Conservation (phyloP, 495 filamentous ascomycete species). For the Aspergillus conjunctus region DNA sequence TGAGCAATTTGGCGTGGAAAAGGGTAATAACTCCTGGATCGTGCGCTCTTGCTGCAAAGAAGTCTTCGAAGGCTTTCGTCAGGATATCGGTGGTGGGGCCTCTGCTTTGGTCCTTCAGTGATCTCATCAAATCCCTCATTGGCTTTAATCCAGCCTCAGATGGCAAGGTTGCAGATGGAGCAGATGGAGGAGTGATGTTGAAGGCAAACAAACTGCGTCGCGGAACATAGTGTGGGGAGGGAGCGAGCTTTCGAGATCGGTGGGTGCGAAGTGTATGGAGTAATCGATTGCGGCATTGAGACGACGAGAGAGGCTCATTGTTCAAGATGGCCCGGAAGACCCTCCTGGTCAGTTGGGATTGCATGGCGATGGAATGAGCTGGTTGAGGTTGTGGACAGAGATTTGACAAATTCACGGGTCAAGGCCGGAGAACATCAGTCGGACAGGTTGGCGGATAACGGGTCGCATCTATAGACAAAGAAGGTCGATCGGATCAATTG, state of each 20-base stretch:
- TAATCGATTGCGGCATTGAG: constrained; percentile 42
- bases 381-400: neutral
- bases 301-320: constrained; percentile 59
- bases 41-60: constrained; percentile 59
- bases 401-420: neutral
- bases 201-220: constrained; percentile 44
- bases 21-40: constrained; percentile 56
- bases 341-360: constrained; percentile 75
- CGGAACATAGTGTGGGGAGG: constrained; percentile 26
- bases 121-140: constrained; percentile 46
- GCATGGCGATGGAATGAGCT: constrained; percentile 58
- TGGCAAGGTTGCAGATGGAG: constrained; percentile 31
- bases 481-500: neutral
- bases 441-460: too few relatives aligned
- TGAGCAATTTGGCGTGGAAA: constrained; percentile 62
- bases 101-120: constrained; percentile 43
- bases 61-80: constrained; percentile 61
- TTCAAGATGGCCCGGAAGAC: constrained; percentile 72
- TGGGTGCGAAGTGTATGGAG: constrained; percentile 35
- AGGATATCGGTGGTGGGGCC: constrained; percentile 62
- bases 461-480: too few relatives aligned
- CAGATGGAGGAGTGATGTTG: constrained; percentile 23
- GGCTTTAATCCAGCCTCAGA: constrained; percentile 47
- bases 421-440: too few relatives aligned
- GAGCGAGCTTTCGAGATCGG: constrained; percentile 30